Evolutionary conservation across 495 filamentous ascomycete genomes (phyloP).

Genomic region (Podospora appendiculata): DNA sequence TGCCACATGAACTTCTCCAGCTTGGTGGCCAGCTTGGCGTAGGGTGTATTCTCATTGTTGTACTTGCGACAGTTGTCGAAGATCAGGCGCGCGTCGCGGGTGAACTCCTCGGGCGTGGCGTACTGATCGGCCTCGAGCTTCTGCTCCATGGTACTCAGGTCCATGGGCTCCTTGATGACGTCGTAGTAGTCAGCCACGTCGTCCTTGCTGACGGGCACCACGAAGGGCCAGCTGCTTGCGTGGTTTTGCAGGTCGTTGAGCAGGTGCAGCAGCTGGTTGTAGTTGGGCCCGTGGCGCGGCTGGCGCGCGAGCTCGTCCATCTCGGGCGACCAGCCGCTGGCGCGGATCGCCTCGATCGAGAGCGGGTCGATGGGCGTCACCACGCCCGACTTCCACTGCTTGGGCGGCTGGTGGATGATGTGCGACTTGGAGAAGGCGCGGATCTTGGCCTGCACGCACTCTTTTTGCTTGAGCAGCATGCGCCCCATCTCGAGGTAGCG

Average conservation of each 20-base stretch:
- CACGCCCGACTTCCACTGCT: slow-evolving; percentile 65
- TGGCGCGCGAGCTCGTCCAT: slow-evolving; percentile 97
- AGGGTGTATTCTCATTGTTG: slow-evolving; percentile 91
- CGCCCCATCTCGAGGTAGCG: slow-evolving; percentile 90
- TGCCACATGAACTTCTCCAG: slow-evolving; percentile 95
- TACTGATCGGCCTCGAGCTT: slow-evolving; percentile 94
- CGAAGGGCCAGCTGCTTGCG: slow-evolving; percentile 85
- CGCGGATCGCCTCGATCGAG: slow-evolving; percentile 72
- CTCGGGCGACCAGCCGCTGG: slow-evolving; percentile 88
- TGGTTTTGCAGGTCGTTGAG: slow-evolving; percentile 96
- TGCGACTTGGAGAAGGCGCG: slow-evolving; percentile 84
- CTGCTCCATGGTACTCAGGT: slow-evolving; percentile 89
- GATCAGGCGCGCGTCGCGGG: slow-evolving; percentile 81
- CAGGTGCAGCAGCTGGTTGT: slow-evolving; percentile 84
- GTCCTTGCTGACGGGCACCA: slow-evolving; percentile 86
- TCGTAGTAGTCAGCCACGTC: slow-evolving; percentile 97
- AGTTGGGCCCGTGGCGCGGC: slow-evolving; percentile 95
- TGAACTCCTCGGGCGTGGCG: slow-evolving; percentile 84
- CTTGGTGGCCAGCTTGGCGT: slow-evolving; percentile 92
- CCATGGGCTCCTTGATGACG: slow-evolving; percentile 97
- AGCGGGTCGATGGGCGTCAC: slow-evolving; percentile 69
- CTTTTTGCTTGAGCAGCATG: slow-evolving; percentile 97
- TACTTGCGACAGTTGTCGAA: slow-evolving; percentile 94
- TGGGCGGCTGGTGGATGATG: slow-evolving; percentile 76
- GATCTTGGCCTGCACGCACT: slow-evolving; percentile 88